Conservation (phyloP, 768 basidiomycete species). For the Leccinum arenicola region DNA sequence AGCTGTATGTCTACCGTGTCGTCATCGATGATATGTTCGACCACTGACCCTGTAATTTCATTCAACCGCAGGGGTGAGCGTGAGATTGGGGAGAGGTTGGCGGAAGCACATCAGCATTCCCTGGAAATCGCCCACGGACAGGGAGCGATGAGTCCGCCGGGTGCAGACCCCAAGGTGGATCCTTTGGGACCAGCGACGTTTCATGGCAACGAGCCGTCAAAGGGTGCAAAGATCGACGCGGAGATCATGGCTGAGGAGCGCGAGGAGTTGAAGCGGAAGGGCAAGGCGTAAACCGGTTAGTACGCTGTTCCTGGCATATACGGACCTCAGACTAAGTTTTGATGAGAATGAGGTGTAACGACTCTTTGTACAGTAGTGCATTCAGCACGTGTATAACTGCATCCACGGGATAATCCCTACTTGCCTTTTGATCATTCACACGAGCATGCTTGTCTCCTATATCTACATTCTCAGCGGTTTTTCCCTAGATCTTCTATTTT, state of each 20-base stretch:
- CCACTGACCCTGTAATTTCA: background rate
- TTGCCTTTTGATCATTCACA: background rate
- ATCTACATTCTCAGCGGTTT: background rate
- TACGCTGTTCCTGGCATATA: background rate
- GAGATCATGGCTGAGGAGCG: slow-evolving; percentile 53
- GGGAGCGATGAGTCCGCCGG: slow-evolving; percentile 30
- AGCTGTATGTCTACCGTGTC: slow-evolving; percentile 12
- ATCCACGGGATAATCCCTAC: background rate
- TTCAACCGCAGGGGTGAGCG: slow-evolving; percentile 38
- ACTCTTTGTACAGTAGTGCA: background rate
- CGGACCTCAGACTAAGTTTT: background rate
- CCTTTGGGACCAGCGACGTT: slow-evolving; percentile 48
- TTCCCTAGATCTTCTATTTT: too few relatives aligned
- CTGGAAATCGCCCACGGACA: slow-evolving; percentile 22
- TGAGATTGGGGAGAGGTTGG: slow-evolving; percentile 38
- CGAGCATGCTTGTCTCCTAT: background rate
- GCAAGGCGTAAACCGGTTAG: slow-evolving; percentile 23
- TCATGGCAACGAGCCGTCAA: slow-evolving; percentile 57
- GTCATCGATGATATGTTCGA: background rate
- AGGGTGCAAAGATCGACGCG: slow-evolving; percentile 57
- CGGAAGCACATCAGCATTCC: slow-evolving; percentile 33
- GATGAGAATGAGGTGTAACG: background rate
- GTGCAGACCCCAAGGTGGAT: slow-evolving; percentile 35
- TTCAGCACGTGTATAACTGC: background rate
- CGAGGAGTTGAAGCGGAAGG: slow-evolving; percentile 45